Evolutionary conservation across 225 moss, liverwort and hornwort genomes (phyloP).

Genomic region (Antitrichia curtipendula): DNA sequence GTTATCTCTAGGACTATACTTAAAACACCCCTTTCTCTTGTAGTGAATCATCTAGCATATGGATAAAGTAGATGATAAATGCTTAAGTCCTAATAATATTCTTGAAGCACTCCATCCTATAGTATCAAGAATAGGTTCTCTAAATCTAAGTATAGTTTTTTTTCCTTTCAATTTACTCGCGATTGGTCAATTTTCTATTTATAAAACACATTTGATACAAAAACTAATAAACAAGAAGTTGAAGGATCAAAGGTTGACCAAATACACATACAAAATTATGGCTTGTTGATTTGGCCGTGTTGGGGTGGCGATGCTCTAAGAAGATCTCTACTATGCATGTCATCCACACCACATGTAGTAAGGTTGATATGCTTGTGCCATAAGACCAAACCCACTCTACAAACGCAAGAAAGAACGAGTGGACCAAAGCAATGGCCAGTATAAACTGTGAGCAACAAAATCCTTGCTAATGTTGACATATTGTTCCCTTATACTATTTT

Average conservation of each 20-base stretch:
- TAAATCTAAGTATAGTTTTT: too few relatives aligned
- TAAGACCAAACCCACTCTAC: too few relatives aligned
- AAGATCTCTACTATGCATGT: not conserved
- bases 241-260: not conserved
- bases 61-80: too few relatives aligned
- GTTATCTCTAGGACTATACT: too few relatives aligned
- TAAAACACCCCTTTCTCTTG: too few relatives aligned
- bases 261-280: not conserved
- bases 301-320: not conserved
- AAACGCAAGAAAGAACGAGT: too few relatives aligned
- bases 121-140: too few relatives aligned
- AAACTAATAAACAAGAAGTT: not conserved
- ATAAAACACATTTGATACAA: not conserved
- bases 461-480: not conserved
- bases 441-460: not conserved
- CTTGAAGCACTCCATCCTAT: too few relatives aligned
- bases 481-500: rapidly evolving
- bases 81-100: too few relatives aligned
- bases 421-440: rapidly evolving
- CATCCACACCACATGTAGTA: not conserved
- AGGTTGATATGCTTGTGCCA: not conserved
- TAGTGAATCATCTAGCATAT: too few relatives aligned
- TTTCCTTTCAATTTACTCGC: not conserved
- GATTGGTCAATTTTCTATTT: not conserved
- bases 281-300: not conserved